Evolutionary conservation across 352 stramenopile genomes (phyloP), one percentile per base, ranked within the genome.

Genomic region (Elongisporangium senticosum): DNA sequence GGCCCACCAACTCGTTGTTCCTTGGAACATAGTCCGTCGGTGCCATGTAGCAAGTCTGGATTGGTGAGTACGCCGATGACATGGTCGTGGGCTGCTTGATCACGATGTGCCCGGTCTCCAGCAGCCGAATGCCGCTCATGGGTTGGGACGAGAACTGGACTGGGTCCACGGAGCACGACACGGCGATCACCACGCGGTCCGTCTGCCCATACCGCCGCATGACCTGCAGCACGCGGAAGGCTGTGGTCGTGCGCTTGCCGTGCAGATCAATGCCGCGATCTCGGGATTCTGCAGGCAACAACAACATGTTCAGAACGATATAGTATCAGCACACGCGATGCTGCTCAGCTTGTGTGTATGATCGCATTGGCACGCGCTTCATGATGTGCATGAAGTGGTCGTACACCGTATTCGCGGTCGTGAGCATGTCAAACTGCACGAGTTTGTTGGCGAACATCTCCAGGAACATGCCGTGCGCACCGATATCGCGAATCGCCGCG

Each of bases 401-500:
- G 49, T 39, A 55, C 6, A 37, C 43, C 49, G 49, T 33, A 7
- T 39, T 39, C 3, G 26, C 56, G 7, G 22, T 61, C 33, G 13
- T 21, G 26, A 6, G 3, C 13, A 22, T 5, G 1, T 40, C 37
- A 15, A 55, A 61, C 26, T 49, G 28, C 20, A 56, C 33, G 21
- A 73, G 40, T 26, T 75, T 77, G 48, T 55, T 72, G 26, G 26
- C 65, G 23, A 55, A 63, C 49, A 74, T 65, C 24, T 79, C 63
- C 7, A 77, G 59, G 20, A 63, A 67, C 49, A 75, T 67, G 22
- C 61, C 64, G 8, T 63, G 54, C 4, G 58, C 61, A 2, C 56
- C 55, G 26, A 1, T 6, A 11, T 43, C 33, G 33, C 33, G 2
- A 2, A 43, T 43, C 10, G 8, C 33, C 11, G 33, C 33, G 11